These are phyloP conservation scores for Alloteropsis semialata DNA, from an alignment of 176 grass and related monocot species.

Conservation along the genomic window DNA sequence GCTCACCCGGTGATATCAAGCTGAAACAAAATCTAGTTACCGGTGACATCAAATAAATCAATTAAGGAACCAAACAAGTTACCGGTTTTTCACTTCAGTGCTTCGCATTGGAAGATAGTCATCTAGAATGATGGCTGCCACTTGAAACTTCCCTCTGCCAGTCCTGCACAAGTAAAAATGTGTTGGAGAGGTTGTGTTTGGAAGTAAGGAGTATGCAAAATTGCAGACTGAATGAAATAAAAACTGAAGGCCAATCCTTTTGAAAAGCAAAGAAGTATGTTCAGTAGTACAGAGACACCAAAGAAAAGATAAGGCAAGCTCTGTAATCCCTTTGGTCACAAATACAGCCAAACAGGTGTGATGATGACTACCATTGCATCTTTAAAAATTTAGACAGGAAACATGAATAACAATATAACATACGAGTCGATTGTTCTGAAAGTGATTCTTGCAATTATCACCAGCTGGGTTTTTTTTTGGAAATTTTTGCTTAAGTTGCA, in stretches of 20 bases:
- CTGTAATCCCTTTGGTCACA: neutral
- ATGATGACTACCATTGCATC: too few relatives aligned
- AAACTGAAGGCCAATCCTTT: neutral
- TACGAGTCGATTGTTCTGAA: neutral
- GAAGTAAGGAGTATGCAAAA: neutral
- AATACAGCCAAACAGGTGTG: neutral
- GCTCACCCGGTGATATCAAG: neutral
- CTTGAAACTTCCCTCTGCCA: conserved; percentile 42
- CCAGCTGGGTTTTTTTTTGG: neutral
- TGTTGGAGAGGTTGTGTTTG: neutral
- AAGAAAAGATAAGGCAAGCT: neutral
- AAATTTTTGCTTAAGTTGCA: neutral
- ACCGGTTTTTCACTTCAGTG: conserved; percentile 86
- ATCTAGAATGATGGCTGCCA: conserved; percentile 48
- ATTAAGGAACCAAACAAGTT: conserved; percentile 7
- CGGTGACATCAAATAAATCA: neutral
- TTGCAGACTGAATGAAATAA: neutral
- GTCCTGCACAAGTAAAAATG: conserved; percentile 42
- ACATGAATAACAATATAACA: neutral
- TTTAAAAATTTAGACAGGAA: neutral
- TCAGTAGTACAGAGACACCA: neutral
- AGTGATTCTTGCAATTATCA: neutral
- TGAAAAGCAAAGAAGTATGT: neutral
- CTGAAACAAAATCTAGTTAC: neutral
- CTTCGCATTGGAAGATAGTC: conserved; percentile 92